A percentile compares a stretch with the other conserved stretches of the same genome.
These are phyloP conservation scores for Epichloe amarillans DNA, from an alignment of 2,329 filamentous ascomycete species.

Conservation along the genomic window DNA sequence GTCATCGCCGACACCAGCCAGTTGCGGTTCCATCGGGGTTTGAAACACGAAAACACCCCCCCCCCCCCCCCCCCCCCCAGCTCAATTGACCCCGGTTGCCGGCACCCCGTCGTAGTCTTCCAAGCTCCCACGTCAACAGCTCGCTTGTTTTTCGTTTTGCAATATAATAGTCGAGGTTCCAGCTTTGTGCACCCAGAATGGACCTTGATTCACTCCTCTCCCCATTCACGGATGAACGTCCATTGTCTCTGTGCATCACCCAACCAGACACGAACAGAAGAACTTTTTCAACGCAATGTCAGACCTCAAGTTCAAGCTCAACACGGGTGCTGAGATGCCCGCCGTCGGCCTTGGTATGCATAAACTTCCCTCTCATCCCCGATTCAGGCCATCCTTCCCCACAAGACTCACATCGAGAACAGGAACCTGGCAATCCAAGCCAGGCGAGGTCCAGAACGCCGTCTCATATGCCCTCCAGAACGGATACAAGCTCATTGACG, in stretches of 20 bases:
- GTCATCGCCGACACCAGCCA: constrained; percentile 6
- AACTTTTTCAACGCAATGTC: not conserved
- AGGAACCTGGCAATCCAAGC: constrained; percentile 53
- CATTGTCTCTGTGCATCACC: no score
- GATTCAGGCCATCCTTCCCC: not conserved
- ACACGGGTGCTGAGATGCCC: constrained; percentile 50
- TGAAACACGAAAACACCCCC: not conserved
- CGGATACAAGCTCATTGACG: constrained; percentile 52
- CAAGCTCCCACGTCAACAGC: not conserved
- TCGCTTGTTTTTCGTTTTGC: not conserved
- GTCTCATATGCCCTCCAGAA: constrained; percentile 44
- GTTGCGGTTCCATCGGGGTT: not conserved
- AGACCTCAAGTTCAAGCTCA: constrained; percentile 41
- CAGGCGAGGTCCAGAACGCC: constrained; percentile 44
- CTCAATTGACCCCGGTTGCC: not conserved
- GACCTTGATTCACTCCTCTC: no score
- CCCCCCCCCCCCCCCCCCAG: not conserved
- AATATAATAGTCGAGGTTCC: not conserved
- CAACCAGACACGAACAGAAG: not conserved
- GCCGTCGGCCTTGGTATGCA: constrained; percentile 46
- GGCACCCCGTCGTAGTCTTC: not conserved
- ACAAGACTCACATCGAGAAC: not conserved
- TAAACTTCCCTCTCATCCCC: not conserved
- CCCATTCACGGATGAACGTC: no score
- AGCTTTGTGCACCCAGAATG: no score